These are phyloP conservation scores for Lathyrus sativus DNA, from an alignment of 306 rosid species.

Conservation along the genomic window DNA sequence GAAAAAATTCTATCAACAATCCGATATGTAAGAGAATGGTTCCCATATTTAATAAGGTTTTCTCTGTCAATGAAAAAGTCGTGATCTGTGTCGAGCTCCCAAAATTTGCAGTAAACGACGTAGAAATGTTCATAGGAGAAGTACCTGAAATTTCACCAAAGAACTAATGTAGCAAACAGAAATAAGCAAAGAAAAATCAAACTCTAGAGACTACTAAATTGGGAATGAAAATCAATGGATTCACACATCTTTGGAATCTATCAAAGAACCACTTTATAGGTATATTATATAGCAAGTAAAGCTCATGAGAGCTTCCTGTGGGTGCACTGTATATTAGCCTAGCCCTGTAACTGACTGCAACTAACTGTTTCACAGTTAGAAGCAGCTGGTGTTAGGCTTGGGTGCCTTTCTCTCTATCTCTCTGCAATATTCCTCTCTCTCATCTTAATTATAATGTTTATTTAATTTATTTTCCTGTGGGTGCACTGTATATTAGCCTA, in stretches of 20 bases:
- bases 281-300: too few species aligned
- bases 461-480: too few species aligned
- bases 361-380: too few species aligned
- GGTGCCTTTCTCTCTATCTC: too few species aligned
- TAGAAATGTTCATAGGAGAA: slow-evolving; percentile 98
- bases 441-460: too few species aligned
- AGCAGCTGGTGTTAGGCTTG: too few species aligned
- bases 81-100: slow-evolving; percentile 99
- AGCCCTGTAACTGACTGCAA: too few species aligned
- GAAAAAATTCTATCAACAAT: slow-evolving; percentile 99
- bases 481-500: too few species aligned
- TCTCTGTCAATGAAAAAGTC: slow-evolving; percentile 97
- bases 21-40: slow-evolving; percentile 98
- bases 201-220: slow-evolving; percentile 4
- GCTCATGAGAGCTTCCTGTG: too few species aligned
- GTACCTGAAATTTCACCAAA: slow-evolving; percentile 52
- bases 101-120: slow-evolving; percentile 98
- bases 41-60: slow-evolving; percentile 98
- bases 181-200: not conserved
- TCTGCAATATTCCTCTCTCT: too few species aligned
- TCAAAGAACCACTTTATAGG: too few species aligned
- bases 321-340: too few species aligned
- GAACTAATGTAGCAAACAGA: slow-evolving; percentile 27
- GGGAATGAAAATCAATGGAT: slow-evolving; percentile 21
- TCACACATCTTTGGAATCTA: slow-evolving; percentile 26